These are phyloP conservation scores for Notholithocarpus densiflorus DNA, from an alignment of 306 rosid genomes.

Conservation along the genomic window DNA sequence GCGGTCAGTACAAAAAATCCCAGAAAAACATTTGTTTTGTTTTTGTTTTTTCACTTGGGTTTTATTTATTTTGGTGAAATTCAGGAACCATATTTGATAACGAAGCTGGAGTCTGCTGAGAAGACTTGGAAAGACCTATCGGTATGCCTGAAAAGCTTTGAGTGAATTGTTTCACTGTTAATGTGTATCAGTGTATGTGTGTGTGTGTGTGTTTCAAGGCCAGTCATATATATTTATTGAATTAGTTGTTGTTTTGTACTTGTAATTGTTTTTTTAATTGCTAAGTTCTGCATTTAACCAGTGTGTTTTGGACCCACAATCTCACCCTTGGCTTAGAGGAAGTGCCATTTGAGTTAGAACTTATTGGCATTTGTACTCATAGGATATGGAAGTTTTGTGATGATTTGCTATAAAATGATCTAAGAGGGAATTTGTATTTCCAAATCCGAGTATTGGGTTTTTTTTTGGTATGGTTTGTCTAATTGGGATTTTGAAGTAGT, in stretches of 20 bases:
- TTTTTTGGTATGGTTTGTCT: neutral
- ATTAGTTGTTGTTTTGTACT: neutral
- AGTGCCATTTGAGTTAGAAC: too few species aligned
- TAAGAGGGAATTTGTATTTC: neutral
- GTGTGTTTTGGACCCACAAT: too few species aligned
- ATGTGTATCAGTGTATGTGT: neutral
- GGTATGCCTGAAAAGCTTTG: constrained; percentile 37
- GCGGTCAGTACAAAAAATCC: constrained; percentile 51
- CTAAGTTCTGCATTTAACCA: too few species aligned
- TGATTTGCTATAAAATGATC: too few species aligned
- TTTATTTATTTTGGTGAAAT: constrained; percentile 17
- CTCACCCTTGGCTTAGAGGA: too few species aligned
- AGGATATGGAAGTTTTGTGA: neutral
- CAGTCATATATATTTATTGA: neutral
- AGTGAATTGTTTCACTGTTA: neutral
- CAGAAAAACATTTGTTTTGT: neutral
- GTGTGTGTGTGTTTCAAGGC: neutral
- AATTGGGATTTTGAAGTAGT: neutral
- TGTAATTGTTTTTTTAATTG: too few species aligned
- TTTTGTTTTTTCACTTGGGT: neutral
- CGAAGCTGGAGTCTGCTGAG: constrained; percentile 90
- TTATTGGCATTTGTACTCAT: neutral
- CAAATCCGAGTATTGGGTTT: neutral
- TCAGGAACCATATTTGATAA: constrained; percentile 83
- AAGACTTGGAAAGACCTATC: constrained; percentile 95